A percentile compares a stretch with the other conserved stretches of the same genome.
These are phyloP conservation scores for Ormosia emarginata DNA, from an alignment of 306 rosid genomes.

Conservation along the genomic window DNA sequence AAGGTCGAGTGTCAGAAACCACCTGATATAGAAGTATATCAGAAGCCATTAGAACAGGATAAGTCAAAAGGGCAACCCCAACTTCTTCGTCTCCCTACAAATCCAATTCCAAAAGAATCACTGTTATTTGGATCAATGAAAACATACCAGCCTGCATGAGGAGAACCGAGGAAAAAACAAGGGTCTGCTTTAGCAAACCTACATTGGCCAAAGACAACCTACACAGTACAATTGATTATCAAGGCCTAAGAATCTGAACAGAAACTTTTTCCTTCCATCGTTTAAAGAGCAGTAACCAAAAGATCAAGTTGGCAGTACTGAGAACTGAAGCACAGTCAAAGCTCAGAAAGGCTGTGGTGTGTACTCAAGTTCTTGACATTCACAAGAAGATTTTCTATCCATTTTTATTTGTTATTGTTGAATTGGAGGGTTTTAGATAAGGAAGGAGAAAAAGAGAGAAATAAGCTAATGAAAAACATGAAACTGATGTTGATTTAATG, in stretches of 20 bases:
- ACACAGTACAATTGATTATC: neutral
- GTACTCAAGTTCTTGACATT: neutral
- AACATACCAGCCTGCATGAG: neutral
- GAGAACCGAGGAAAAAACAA: neutral
- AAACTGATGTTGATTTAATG: too few relatives aligned
- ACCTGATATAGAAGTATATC: constrained; percentile 98
- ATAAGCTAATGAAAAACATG: too few relatives aligned
- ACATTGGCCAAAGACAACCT: constrained; percentile 14
- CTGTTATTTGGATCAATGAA: constrained; percentile 17
- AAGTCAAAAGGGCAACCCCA: constrained; percentile 93
- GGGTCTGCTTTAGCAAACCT: neutral
- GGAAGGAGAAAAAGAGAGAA: too few relatives aligned
- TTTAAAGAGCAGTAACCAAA: neutral
- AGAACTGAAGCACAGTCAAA: neutral
- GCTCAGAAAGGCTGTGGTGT: neutral
- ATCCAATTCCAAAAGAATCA: constrained; percentile 30
- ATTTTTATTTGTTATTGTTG: neutral
- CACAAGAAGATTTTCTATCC: neutral
- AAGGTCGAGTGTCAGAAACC: constrained; percentile 21
- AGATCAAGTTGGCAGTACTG: neutral
- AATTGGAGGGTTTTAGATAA: too few relatives aligned
- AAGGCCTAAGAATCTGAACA: neutral
- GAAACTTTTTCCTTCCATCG: constrained; percentile 4
- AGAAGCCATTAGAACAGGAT: constrained; percentile 98
- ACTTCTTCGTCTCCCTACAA: constrained; percentile 95